Base-by-base conservation (phyloP, 2,329 filamentous ascomycete genomes). In the Periconia sp. region DNA sequence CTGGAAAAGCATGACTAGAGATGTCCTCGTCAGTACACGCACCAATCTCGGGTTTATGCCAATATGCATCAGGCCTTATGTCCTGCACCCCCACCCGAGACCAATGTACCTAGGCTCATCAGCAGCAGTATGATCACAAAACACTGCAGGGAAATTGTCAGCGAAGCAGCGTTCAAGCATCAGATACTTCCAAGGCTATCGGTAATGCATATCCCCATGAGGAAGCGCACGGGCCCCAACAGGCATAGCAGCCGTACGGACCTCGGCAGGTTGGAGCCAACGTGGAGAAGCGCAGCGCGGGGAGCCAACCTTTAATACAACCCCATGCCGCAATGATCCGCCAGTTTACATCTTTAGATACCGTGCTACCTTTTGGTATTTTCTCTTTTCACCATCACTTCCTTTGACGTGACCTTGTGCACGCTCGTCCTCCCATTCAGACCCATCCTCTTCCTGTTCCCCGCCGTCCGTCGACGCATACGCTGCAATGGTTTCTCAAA, bases 401-500 rank as follows among this genome's bases (percentile, higher is more conserved):
- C 16, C 32, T 35, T 18, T 35, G 18, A 31, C 3, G 17, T 23
- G 3, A 15, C 9, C 19, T 33, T 5, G 15, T 49, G 15, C 24
- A 31, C 25, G 15, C 16, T 23, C 16, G 25, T 17, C 30, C 23
- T 40, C 36, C 31, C 28, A 31, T 32, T 15, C 22, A 26, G 32
- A 38, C 37, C 22, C 12, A 28, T n/a, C 18, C 12, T 4, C n/a
- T n/a, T n/a, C n/a, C n/a, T n/a, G n/a, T n/a, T n/a, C 25, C 17
- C 12, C 28, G 16, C 11, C 19, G 9, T 7, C 16, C 12, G n/a
- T 19, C 30, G 4, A 22, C 36, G 34, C 48, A 46, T 42, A 34
- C 51, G 50, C 48, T 63, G 77, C 37, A 48, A 81, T 82, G 78
- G 74, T 71, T 53, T 75, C 56, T 42, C 54, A 77, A 57, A 78